These are phyloP conservation scores for Phellopilus nigrolimitatus DNA, from an alignment of 1,284 basidiomycete genomes.

Conservation along the genomic window DNA sequence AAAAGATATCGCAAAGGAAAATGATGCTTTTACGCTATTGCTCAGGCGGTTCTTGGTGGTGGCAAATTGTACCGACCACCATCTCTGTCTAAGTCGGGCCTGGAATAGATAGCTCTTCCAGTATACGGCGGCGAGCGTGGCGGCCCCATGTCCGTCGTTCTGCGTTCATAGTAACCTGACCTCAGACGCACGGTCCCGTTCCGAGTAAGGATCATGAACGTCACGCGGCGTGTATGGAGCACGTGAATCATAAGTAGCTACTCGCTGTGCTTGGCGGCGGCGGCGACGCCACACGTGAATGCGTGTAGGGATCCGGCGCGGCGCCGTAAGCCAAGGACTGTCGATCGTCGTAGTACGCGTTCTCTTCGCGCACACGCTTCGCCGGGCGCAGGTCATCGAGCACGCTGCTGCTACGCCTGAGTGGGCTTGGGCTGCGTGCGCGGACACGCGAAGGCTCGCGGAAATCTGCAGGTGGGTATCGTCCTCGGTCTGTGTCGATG, in stretches of 20 bases:
- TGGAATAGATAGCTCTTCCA: constrained; percentile 15
- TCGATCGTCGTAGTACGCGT: constrained; percentile 10
- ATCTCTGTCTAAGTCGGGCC: constrained; percentile 15
- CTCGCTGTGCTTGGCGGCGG: constrained; percentile 12
- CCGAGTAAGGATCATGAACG: background rate
- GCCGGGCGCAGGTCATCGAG: constrained; percentile 10
- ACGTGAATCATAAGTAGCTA: constrained; percentile 7
- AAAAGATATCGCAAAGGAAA: background rate
- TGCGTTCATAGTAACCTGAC: constrained; percentile 17
- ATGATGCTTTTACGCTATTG: no score
- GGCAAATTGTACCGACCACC: constrained; percentile 7
- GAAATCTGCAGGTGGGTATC: constrained; percentile 12
- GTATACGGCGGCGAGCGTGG: constrained; percentile 12
- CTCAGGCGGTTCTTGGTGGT: constrained; percentile 19
- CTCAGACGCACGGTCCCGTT: constrained; percentile 2
- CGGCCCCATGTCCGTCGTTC: constrained; percentile 9
- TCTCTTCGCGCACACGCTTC: constrained; percentile 18
- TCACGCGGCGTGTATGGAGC: constrained; percentile 7
- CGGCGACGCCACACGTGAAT: constrained; percentile 1
- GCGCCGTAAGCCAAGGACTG: background rate
- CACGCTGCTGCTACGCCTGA: constrained; percentile 3
- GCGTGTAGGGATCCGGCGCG: constrained; percentile 1
- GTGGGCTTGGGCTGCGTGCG: constrained; percentile 14
- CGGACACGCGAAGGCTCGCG: constrained; percentile 14
- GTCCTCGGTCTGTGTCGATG: constrained; percentile 9